A percentile compares a stretch with the other conserved stretches of the same genome.
Evolutionary conservation across 164 flowering plant genomes (phyloP).

Genomic region (Liquidambar formosana): DNA sequence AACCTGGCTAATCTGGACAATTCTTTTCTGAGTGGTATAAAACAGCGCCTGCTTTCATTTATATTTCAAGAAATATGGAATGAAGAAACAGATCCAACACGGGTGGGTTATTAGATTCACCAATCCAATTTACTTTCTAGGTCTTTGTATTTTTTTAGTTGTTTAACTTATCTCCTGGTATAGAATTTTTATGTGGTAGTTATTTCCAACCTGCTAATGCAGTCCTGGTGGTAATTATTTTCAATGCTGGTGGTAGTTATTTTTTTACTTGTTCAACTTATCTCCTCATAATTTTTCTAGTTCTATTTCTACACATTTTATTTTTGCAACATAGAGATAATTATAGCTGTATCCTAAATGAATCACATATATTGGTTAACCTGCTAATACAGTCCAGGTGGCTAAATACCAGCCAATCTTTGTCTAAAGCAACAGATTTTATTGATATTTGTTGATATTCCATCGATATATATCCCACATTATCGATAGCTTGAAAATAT

Average conservation of each 20-base stretch:
- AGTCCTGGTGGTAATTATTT: not conserved
- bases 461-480: no score
- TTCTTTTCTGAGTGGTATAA: conserved; percentile 78
- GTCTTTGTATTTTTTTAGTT: not conserved
- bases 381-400: no score
- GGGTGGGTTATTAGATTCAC: conserved; percentile 55
- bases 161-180: no score
- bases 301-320: not conserved
- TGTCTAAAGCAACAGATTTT: no score
- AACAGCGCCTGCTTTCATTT: conserved; percentile 94
- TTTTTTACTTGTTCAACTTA: not conserved
- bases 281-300: not conserved
- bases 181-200: not conserved
- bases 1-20: conserved; percentile 31
- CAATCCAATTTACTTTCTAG: not conserved
- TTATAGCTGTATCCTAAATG: no score
- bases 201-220: no score
- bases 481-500: no score
- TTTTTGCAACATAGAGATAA: no score
- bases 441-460: no score
- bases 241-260: no score
- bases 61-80: conserved; percentile 77
- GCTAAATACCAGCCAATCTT: no score
- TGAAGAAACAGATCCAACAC: conserved; percentile 68
- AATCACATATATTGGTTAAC: no score